These are phyloP conservation scores for Beauveria australis DNA, from an alignment of 2,329 filamentous ascomycete species.

Conservation along the genomic window DNA sequence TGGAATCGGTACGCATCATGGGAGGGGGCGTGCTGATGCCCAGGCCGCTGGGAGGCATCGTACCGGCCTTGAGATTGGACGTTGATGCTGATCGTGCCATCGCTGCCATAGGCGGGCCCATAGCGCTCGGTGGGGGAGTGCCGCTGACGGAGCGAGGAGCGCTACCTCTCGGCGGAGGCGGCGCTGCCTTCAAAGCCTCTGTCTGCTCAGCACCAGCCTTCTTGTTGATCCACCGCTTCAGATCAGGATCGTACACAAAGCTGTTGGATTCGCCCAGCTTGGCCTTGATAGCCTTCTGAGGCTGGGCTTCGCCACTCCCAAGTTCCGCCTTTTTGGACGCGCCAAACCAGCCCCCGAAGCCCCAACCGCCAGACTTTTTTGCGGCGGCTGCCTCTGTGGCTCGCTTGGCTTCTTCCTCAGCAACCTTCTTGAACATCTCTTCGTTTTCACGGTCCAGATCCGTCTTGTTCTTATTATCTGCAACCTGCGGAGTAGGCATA, in stretches of 20 bases:
- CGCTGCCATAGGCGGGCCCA: constrained; percentile 23
- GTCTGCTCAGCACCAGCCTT: constrained; percentile 63
- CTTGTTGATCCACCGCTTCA: constrained; percentile 98
- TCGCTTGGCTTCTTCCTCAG: constrained; percentile 64
- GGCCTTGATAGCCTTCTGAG: constrained; percentile 69
- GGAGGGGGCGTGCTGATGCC: constrained; percentile 28
- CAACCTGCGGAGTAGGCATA: constrained; percentile 40
- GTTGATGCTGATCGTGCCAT: constrained; percentile 20
- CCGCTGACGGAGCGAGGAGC: constrained; percentile 44
- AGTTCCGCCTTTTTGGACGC: constrained; percentile 48
- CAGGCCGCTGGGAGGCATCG: constrained; percentile 27
- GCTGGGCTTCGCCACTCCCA: constrained; percentile 29
- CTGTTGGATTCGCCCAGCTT: constrained; percentile 91
- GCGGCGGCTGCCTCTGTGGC: constrained; percentile 37
- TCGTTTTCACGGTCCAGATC: constrained; percentile 73
- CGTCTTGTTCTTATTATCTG: constrained; percentile 50
- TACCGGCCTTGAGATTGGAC: constrained; percentile 20
- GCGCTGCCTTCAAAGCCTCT: constrained; percentile 55
- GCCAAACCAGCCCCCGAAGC: constrained; percentile 77
- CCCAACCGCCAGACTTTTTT: constrained; percentile 60
- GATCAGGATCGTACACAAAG: constrained; percentile 91
- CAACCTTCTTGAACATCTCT: constrained; percentile 77
- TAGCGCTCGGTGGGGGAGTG: constrained; percentile 38
- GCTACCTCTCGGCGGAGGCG: constrained; percentile 66
- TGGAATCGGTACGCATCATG: constrained; percentile 42